Conservation (phyloP, 352 stramenopile genomes). For the Phytophthora constricta region DNA sequence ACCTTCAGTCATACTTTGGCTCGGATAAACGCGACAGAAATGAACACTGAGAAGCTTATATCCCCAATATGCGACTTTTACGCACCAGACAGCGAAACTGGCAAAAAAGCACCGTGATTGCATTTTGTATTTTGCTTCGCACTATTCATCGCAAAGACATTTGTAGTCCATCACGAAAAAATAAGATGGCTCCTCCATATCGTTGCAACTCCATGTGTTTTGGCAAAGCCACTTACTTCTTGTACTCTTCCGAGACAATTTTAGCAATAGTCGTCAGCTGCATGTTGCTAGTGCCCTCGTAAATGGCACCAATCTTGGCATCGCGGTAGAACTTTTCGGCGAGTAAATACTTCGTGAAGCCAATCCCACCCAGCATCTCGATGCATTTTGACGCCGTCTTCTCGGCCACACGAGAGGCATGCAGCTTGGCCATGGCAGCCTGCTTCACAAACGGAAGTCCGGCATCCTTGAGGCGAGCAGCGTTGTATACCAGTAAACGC, state of each 20-base stretch:
- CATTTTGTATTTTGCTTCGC: no score
- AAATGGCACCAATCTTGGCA: slow-evolving; percentile 97
- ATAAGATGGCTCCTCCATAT: not conserved
- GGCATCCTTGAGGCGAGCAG: slow-evolving; percentile 94
- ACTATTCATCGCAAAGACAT: no score
- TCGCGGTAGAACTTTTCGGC: slow-evolving; percentile 98
- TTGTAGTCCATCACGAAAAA: no score
- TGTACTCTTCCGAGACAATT: slow-evolving; percentile 90
- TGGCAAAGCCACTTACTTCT: slow-evolving; percentile 47
- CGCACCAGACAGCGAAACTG: no score
- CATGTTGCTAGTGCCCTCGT: slow-evolving; percentile 98
- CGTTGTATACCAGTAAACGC: slow-evolving; percentile 95
- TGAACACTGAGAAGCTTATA: no score
- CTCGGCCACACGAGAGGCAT: slow-evolving; percentile 95
- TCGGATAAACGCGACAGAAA: no score
- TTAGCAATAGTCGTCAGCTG: slow-evolving; percentile 95
- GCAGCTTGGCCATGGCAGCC: slow-evolving; percentile 97
- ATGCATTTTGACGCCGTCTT: slow-evolving; percentile 96
- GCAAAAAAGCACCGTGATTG: no score
- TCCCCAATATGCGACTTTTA: no score
- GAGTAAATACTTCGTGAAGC: slow-evolving; percentile 94
- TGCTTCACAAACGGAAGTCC: slow-evolving; percentile 96
- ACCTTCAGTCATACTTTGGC: no score
- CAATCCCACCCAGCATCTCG: slow-evolving; percentile 95
- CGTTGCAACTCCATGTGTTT: not conserved